phyloP scores from a whole-genome alignment of 495 filamentous ascomycete species.

The Trichoderma parareesei region DNA sequence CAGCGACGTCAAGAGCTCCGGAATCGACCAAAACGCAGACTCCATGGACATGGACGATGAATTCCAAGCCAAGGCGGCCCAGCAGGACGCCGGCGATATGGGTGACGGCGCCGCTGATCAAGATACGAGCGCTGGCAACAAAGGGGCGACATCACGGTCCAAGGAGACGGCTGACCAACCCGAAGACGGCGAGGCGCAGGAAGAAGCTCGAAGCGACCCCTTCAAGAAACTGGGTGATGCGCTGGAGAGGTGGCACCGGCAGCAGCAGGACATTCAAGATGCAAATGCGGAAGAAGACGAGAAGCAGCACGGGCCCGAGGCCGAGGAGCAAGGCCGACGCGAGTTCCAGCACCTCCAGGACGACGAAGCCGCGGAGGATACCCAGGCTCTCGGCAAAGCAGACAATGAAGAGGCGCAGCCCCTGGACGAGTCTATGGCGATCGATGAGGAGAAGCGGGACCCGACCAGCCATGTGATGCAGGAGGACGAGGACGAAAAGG shows the following conservation, averaged over 20 bases:
- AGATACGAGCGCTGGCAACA: conserved; percentile 39
- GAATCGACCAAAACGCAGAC: conserved; percentile 50
- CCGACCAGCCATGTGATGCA: conserved; percentile 36
- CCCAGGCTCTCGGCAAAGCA: conserved; percentile 85
- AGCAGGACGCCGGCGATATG: conserved; percentile 39
- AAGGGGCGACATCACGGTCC: conserved; percentile 39
- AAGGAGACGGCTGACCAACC: conserved; percentile 33
- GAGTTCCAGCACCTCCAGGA: conserved; percentile 89
- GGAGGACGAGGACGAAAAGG: conserved; percentile 43
- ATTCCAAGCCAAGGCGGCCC: conserved; percentile 34
- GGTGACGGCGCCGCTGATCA: conserved; percentile 41
- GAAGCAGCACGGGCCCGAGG: conserved; percentile 48
- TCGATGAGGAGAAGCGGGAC: conserved; percentile 62
- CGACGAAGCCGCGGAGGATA: conserved; percentile 68
- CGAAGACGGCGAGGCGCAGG: conserved; percentile 30
- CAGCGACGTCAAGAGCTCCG: conserved; percentile 51
- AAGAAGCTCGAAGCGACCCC: conserved; percentile 46
- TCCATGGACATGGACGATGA: conserved; percentile 35
- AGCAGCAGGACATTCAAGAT: conserved; percentile 68
- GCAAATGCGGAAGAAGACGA: conserved; percentile 44
- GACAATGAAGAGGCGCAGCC: conserved; percentile 76
- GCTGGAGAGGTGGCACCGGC: conserved; percentile 86
- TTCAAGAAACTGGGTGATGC: conserved; percentile 92
- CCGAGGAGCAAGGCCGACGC: conserved; percentile 18
- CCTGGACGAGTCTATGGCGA: conserved; percentile 75